Conservation (phyloP, 2,329 filamentous ascomycete species). For the Beauveria sp. region DNA sequence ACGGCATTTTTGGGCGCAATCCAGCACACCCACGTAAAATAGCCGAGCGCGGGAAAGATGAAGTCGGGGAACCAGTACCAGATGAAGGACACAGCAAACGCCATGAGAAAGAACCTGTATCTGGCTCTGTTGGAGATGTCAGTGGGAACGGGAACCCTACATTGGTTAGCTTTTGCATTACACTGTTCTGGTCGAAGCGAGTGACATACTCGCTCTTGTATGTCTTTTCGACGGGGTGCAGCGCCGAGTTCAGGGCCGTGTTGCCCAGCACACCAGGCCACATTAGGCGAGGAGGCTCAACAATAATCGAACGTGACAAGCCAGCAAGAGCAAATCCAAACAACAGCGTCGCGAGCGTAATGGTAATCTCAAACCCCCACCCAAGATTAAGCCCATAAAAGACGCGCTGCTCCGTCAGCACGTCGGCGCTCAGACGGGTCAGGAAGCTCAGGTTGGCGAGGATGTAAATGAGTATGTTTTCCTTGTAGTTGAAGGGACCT, state of each 20-base stretch:
- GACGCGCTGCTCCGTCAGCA: slow-evolving; percentile 27
- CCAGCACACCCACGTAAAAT: slow-evolving; percentile 41
- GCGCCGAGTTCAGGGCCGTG: slow-evolving; percentile 33
- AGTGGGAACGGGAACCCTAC: not conserved
- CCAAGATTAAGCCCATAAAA: slow-evolving; percentile 36
- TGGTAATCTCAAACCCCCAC: slow-evolving; percentile 41
- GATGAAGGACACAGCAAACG: slow-evolving; percentile 27
- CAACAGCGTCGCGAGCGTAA: slow-evolving; percentile 40
- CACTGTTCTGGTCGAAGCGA: no score
- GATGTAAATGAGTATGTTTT: slow-evolving; percentile 47
- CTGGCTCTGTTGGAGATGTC: slow-evolving; percentile 22
- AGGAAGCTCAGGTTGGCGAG: slow-evolving; percentile 47
- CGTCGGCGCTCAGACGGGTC: slow-evolving; percentile 27
- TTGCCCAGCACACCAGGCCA: slow-evolving; percentile 46
- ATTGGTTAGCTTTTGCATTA: not conserved
- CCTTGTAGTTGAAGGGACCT: slow-evolving; percentile 31
- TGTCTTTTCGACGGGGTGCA: slow-evolving; percentile 30
- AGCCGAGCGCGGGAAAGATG: slow-evolving; percentile 36
- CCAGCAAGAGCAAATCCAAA: slow-evolving; percentile 46
- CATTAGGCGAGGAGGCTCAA: slow-evolving; percentile 39
- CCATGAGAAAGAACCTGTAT: slow-evolving; percentile 37
- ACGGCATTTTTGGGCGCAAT: slow-evolving; percentile 37
- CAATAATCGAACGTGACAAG: slow-evolving; percentile 33
- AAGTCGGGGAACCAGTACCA: slow-evolving; percentile 46
- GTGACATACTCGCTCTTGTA: slow-evolving; percentile 16